These are phyloP conservation scores for Schwanniomyces polymorphus DNA, from an alignment of 805 yeast genomes.

Conservation along the genomic window DNA sequence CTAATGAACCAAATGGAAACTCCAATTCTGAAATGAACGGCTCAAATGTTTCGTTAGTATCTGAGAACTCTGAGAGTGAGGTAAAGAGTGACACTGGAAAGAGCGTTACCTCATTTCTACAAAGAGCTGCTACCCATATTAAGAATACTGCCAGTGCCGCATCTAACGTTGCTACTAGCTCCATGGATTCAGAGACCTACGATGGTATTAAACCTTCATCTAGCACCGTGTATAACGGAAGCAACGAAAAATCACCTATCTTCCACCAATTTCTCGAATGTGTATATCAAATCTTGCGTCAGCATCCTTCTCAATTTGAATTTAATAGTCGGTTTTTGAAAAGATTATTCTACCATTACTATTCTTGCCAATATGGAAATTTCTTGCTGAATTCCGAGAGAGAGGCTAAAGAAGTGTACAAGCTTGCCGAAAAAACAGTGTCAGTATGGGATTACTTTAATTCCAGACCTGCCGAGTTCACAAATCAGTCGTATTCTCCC, in stretches of 20 bases:
- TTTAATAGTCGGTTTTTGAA: slow-evolving; percentile 86
- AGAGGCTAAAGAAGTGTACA: slow-evolving; percentile 44
- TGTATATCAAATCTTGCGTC: slow-evolving; percentile 73
- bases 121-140: slow-evolving; percentile 41
- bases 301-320: slow-evolving; percentile 74
- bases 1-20: not conserved
- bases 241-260: slow-evolving; percentile 66
- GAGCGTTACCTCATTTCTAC: slow-evolving; percentile 37
- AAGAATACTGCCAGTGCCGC: slow-evolving; percentile 36
- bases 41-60: slow-evolving; percentile 3
- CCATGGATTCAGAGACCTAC: slow-evolving; percentile 16
- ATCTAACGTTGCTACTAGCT: slow-evolving; percentile 8
- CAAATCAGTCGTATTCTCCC: slow-evolving; percentile 45
- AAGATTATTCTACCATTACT: slow-evolving; percentile 80
- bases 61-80: slow-evolving; percentile 7
- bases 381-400: slow-evolving; percentile 75
- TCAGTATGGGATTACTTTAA: slow-evolving; percentile 94
- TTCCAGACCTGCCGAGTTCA: slow-evolving; percentile 70
- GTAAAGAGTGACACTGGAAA: slow-evolving; percentile 11
- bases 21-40: slow-evolving; percentile 1
- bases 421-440: slow-evolving; percentile 52
- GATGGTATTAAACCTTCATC: slow-evolving; percentile 26
- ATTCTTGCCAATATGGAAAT: slow-evolving; percentile 94
- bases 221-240: slow-evolving; percentile 34
- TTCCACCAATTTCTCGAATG: slow-evolving; percentile 94